phyloP scores from a whole-genome alignment of 1,284 basidiomycete species.

The Marasmius fiardii region DNA sequence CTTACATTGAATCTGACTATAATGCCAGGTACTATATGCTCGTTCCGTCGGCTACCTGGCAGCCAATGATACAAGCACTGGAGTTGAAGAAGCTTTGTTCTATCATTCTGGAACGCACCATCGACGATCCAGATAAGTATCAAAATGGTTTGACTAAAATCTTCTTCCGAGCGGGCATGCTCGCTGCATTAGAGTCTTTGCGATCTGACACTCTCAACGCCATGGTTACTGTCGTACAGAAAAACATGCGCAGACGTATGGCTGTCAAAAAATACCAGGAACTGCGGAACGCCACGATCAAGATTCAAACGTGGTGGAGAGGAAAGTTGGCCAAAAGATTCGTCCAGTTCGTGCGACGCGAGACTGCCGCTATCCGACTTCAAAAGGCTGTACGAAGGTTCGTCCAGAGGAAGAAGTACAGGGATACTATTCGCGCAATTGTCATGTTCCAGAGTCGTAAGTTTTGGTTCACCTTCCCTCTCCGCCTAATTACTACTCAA shows the following conservation, averaged over 20 bases:
- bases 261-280: slow-evolving; percentile 80
- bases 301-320: slow-evolving; percentile 94
- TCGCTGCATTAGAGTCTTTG: slow-evolving; percentile 92
- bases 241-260: slow-evolving; percentile 89
- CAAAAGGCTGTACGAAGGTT: slow-evolving; percentile 76
- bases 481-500: slow-evolving; percentile 12
- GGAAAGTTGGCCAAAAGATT: slow-evolving; percentile 75
- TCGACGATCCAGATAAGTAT: slow-evolving; percentile 94
- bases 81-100: slow-evolving; percentile 84
- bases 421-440: slow-evolving; percentile 62
- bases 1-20: slow-evolving; percentile 16
- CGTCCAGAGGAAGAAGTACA: slow-evolving; percentile 72
- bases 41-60: slow-evolving; percentile 85
- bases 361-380: slow-evolving; percentile 74
- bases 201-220: slow-evolving; percentile 86
- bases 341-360: slow-evolving; percentile 69
- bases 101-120: slow-evolving; percentile 81
- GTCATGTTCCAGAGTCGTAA: slow-evolving; percentile 82
- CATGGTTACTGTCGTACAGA: slow-evolving; percentile 94
- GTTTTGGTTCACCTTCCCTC: slow-evolving; percentile 31
- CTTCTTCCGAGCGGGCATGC: slow-evolving; percentile 99
- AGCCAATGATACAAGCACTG: slow-evolving; percentile 74
- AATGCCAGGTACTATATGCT: slow-evolving; percentile 91
- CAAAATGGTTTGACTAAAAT: slow-evolving; percentile 98
- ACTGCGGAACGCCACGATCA: slow-evolving; percentile 74